Evolutionary conservation across 371 early-diverging fungal species (phyloP).

Genomic region (Mycotypha africana): DNA sequence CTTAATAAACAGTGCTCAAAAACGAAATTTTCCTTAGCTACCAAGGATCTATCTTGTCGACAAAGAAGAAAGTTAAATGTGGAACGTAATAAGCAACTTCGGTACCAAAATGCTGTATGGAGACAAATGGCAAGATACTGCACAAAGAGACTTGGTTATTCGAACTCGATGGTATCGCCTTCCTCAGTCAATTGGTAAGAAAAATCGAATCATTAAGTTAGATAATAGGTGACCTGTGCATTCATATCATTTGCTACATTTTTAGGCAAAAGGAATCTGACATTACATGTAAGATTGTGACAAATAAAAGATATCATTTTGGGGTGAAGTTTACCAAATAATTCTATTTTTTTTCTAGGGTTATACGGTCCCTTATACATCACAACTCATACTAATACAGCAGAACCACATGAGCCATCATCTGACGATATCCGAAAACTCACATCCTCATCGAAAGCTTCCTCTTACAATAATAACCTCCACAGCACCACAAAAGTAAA

Average conservation of each 20-base stretch:
- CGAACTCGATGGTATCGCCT: constrained; percentile 26
- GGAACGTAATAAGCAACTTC: constrained; percentile 20
- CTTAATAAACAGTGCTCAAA: constrained; percentile 22
- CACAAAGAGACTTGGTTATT: constrained; percentile 16
- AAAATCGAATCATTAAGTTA: not conserved
- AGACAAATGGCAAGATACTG: constrained; percentile 36
- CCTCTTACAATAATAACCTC: no score
- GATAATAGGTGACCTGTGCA: not conserved
- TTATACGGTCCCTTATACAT: constrained; percentile 33
- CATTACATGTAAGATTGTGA: constrained; percentile 20
- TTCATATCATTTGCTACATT: not conserved
- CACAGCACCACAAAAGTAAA: not conserved
- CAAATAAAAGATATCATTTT: not conserved
- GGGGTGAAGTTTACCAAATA: not conserved
- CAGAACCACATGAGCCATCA: constrained; percentile 8
- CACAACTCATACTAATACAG: no score
- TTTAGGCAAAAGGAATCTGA: constrained; percentile 36
- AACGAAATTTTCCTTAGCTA: constrained; percentile 2
- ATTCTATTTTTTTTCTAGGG: constrained; percentile 24
- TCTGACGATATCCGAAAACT: no score
- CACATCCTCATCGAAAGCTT: no score
- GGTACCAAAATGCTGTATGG: constrained; percentile 39
- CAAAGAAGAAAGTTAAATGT: constrained; percentile 13
- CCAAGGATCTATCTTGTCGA: constrained; percentile 12
- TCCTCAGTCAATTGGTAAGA: constrained; percentile 33